Evolutionary conservation across 139 green algal species (phyloP).

Genomic region (Edaphochlamys debaryana): DNA sequence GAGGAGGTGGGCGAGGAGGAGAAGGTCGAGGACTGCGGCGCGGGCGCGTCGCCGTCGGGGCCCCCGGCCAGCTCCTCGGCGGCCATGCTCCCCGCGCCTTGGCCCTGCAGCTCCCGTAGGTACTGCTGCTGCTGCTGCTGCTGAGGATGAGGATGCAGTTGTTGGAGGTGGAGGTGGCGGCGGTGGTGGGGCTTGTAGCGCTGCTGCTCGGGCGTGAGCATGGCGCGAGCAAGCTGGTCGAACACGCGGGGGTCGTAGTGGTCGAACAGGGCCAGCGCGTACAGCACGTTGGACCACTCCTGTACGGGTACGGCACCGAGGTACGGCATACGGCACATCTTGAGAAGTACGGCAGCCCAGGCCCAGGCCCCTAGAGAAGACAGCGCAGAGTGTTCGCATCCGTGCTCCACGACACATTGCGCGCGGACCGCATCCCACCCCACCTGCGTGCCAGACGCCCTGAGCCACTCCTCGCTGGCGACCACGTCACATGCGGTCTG

Average conservation of each 20-base stretch:
- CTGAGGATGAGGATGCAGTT: too few species aligned
- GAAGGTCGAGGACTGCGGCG: neutral
- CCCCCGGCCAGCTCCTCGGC: too few species aligned
- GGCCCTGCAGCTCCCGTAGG: too few species aligned
- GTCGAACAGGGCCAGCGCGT: neutral
- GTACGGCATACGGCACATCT: neutral
- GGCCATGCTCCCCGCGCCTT: too few species aligned
- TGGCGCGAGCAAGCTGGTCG: neutral
- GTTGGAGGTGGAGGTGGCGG: too few species aligned
- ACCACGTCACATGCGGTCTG: neutral
- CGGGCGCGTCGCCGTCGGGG: too few species aligned
- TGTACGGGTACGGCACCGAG: neutral
- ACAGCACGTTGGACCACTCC: constrained; percentile 24
- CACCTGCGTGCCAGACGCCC: neutral
- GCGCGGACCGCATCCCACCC: too few species aligned
- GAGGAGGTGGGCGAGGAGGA: too few species aligned
- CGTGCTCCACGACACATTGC: too few species aligned
- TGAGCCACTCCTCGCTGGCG: neutral
- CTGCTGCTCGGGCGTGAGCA: neutral
- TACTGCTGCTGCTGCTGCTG: too few species aligned
- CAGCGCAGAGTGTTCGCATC: neutral
- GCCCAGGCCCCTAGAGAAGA: too few species aligned
- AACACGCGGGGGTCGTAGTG: constrained; percentile 22
- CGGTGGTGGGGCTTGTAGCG: too few species aligned
- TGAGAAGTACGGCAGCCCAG: neutral